phyloP scores from a whole-genome alignment of 2,329 filamentous ascomycete species.

The Penicillium decumbens region DNA sequence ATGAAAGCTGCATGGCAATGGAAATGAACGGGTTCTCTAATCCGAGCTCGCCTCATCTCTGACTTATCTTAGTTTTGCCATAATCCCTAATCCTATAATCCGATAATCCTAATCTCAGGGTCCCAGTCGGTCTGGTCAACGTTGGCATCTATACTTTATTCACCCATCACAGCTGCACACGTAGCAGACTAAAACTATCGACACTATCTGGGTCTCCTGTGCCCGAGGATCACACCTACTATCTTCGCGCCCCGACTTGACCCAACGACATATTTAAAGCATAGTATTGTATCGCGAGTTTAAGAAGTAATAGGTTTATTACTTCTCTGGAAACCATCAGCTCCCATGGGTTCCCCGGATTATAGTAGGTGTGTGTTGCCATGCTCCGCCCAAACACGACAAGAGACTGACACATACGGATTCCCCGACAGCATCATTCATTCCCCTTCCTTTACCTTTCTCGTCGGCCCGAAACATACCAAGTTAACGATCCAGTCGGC shows the following conservation, averaged over 20 bases:
- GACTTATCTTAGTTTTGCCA: neutral
- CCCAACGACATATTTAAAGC: constrained; percentile 8
- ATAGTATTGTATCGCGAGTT: neutral
- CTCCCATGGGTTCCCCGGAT: constrained; percentile 30
- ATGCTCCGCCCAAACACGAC: neutral
- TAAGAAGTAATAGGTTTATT: neutral
- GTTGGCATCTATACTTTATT: constrained; percentile 13
- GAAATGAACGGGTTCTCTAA: neutral
- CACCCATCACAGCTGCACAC: constrained; percentile 34
- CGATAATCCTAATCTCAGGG: neutral
- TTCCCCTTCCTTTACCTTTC: constrained; percentile 45
- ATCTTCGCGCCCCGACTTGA: constrained; percentile 5
- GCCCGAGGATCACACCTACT: constrained; percentile 3
- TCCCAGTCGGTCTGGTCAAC: constrained; percentile 15
- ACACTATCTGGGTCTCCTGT: constrained; percentile 21
- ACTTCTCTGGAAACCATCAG: neutral
- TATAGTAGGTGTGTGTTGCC: constrained; percentile 32
- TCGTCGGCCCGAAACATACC: constrained; percentile 45
- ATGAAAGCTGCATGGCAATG: neutral
- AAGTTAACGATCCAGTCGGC: constrained; percentile 46
- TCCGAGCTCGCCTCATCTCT: neutral
- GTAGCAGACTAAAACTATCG: constrained; percentile 28
- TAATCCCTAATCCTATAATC: neutral
- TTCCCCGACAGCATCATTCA: constrained; percentile 38
- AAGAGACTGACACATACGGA: constrained; percentile 5